Conservation (phyloP, 2,329 filamentous ascomycete genomes). For the Periconia sp. region DNA sequence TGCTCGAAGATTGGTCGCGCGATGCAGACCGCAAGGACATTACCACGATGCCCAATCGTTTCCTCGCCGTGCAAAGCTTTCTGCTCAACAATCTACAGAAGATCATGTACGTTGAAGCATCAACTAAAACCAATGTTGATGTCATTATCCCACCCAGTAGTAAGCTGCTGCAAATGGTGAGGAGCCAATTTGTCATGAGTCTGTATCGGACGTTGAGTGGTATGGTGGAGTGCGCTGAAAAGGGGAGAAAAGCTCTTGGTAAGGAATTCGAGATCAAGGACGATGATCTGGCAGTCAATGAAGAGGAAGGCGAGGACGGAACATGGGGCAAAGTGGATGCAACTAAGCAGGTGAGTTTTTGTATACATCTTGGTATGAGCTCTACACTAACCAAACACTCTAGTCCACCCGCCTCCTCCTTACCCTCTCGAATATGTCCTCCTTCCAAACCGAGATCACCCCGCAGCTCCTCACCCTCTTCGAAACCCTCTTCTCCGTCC, state of each 20-base stretch:
- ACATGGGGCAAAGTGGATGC: constrained; percentile 39
- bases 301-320: constrained; percentile 26
- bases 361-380: neutral
- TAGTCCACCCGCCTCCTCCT: constrained; percentile 91
- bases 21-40: constrained; percentile 80
- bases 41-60: constrained; percentile 86
- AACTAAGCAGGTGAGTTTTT: constrained; percentile 34
- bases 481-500: constrained; percentile 90
- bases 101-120: constrained; percentile 90
- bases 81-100: constrained; percentile 88
- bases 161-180: constrained; percentile 87
- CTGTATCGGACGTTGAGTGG: constrained; percentile 92
- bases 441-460: constrained; percentile 78
- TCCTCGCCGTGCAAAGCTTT: constrained; percentile 81
- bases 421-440: constrained; percentile 88
- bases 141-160: constrained; percentile 83
- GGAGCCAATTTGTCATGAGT: constrained; percentile 88
- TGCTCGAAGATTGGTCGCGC: constrained; percentile 90
- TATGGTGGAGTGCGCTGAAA: constrained; percentile 95
- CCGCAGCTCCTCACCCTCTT: constrained; percentile 90
- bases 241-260: constrained; percentile 65
- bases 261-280: constrained; percentile 56
- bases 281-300: constrained; percentile 48
- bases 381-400: constrained; percentile 15
- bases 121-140: constrained; percentile 72